Percentiles rank a stretch among this genome's conserved stretches.
Conservation (phyloP, 1,284 basidiomycete species). For the Apiotrichum domesticum region DNA sequence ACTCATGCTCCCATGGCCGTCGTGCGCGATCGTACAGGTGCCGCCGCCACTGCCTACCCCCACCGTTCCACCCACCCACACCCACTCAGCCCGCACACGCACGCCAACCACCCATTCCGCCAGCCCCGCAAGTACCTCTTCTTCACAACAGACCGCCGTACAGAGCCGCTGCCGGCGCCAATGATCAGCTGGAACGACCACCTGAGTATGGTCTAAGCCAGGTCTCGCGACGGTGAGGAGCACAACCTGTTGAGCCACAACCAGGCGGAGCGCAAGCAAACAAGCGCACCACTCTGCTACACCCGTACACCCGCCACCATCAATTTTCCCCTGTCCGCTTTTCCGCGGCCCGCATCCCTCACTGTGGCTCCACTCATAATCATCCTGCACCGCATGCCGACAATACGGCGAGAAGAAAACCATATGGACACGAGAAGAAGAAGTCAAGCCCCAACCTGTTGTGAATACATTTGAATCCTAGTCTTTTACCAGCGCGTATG, state of each 20-base stretch:
- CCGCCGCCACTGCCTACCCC: background rate
- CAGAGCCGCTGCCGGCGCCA: slow-evolving; percentile 5
- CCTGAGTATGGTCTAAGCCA: slow-evolving; percentile 20
- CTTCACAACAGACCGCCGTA: background rate
- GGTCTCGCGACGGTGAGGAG: too few species aligned
- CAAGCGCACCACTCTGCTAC: too few species aligned
- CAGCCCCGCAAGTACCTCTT: slow-evolving; percentile 1
- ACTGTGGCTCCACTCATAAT: background rate
- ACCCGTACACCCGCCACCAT: too few species aligned
- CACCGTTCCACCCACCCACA: background rate
- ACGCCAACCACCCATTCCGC: slow-evolving; percentile 1
- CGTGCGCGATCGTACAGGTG: background rate
- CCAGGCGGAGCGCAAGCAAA: too few species aligned
- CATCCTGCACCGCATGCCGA: background rate
- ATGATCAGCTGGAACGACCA: slow-evolving; percentile 21
- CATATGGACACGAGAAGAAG: background rate
- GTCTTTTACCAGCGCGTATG: background rate
- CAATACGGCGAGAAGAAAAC: background rate
- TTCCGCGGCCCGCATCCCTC: background rate
- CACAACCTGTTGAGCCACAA: background rate
- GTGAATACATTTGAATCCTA: background rate
- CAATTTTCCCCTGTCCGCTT: too few species aligned
- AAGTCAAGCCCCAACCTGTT: background rate
- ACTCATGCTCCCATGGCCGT: slow-evolving; percentile 2
- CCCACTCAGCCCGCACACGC: background rate